Evolutionary conservation across 352 stramenopile genomes (phyloP), one percentile per base, ranked within the genome.

Genomic region (Phytopythium kandeliae): DNA sequence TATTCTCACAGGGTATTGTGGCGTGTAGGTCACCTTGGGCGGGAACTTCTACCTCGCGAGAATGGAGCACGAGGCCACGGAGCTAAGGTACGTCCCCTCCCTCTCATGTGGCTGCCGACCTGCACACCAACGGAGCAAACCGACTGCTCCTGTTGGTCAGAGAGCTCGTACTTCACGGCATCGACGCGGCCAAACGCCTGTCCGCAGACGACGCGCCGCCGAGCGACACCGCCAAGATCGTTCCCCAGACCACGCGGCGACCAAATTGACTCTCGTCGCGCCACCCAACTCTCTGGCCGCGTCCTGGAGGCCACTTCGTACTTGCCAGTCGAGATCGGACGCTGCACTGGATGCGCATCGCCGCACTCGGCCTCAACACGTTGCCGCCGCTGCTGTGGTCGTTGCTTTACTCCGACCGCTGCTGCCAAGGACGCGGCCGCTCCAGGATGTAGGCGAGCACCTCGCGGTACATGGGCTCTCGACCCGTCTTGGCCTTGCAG

Each of bases 401-500:
- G n/a, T n/a, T n/a, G n/a, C n/a, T n/a, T n/a, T n/a, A n/a, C n/a
- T n/a, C n/a, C n/a, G n/a, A n/a, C n/a, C n/a, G n/a, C n/a, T n/a
- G n/a, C n/a, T n/a, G n/a, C n/a, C n/a, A n/a, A n/a, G n/a, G n/a
- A n/a, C n/a, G n/a, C n/a, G n/a, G n/a, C n/a, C 33, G 63, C 48
- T 59, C 34, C 26, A 76, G 35, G 21, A 84, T 40, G 43, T 66
- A 83, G 35, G 51, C 48, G 13, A 80, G 51, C 19, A 84, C 69
- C n/a, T 73, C 69, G 35, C 71, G 63, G 57, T 91, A 94, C 22
- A 89, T 73, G 30, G 64, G 65, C 46, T 91, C 74, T 26, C 78
- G 50, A n/a, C 58, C 36, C 22, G 58, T 71, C 63, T 88, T 86
- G 17, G 74, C 74, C 58, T 94, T 94, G 68, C 80, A 94, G 55